These are phyloP conservation scores for Lyophyllum decastes DNA, from an alignment of 768 basidiomycete species.

Conservation along the genomic window DNA sequence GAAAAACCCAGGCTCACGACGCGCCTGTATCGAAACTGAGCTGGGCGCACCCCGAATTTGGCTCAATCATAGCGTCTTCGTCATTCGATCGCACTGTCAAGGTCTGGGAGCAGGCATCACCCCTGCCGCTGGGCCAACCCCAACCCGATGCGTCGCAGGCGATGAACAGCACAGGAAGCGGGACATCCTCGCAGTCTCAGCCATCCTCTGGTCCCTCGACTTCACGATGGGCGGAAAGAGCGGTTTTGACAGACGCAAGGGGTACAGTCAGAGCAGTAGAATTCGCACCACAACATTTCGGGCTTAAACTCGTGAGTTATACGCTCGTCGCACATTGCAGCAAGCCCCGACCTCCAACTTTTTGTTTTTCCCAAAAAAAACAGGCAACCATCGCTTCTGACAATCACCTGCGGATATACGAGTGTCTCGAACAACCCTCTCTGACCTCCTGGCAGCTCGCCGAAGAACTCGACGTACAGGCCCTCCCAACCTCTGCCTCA, in stretches of 20 bases:
- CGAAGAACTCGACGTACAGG: slow-evolving; percentile 75
- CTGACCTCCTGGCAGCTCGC: slow-evolving; percentile 74
- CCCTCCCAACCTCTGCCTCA: slow-evolving; percentile 47
- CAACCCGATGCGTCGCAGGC: slow-evolving; percentile 22
- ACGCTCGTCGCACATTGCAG: too few relatives aligned
- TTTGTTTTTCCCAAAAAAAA: too few relatives aligned
- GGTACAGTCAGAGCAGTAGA: slow-evolving; percentile 86
- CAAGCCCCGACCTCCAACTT: too few relatives aligned
- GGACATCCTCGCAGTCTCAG: slow-evolving; percentile 18
- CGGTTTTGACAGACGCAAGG: slow-evolving; percentile 77
- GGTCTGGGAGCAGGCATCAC: slow-evolving; percentile 78
- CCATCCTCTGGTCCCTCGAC: slow-evolving; percentile 29
- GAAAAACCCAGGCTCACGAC: slow-evolving; percentile 77
- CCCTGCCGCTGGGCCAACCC: slow-evolving; percentile 24
- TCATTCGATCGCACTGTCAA: slow-evolving; percentile 93
- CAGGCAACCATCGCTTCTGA: slow-evolving; percentile 93
- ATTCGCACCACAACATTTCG: slow-evolving; percentile 86
- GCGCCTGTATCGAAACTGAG: slow-evolving; percentile 81
- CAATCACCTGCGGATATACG: slow-evolving; percentile 85
- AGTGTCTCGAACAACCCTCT: slow-evolving; percentile 79
- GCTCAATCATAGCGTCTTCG: slow-evolving; percentile 80
- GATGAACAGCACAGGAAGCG: slow-evolving; percentile 18
- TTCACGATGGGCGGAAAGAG: slow-evolving; percentile 73
- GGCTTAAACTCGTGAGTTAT: slow-evolving; percentile 75
- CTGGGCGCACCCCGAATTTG: slow-evolving; percentile 95